Conservation (phyloP, 75 land plant species). For the Cupressus sempervirens region DNA sequence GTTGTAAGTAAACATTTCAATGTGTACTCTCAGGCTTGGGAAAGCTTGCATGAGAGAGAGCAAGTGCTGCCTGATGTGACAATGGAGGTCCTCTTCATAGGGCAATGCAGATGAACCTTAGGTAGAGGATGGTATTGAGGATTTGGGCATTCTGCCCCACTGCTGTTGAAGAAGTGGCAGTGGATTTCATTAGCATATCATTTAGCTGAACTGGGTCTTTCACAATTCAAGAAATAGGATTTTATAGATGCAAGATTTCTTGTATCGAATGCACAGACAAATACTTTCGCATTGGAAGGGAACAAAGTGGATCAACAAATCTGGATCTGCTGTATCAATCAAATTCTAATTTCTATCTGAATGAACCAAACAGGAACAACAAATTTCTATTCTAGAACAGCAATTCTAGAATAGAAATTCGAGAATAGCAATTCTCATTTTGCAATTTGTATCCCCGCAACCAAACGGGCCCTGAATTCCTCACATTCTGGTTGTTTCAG, state of each 20-base stretch:
- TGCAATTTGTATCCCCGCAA: no score
- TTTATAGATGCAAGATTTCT: neutral
- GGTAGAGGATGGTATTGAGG: slow-evolving; percentile 36
- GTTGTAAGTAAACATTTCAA: slow-evolving; percentile 44
- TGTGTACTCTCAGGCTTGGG: slow-evolving; percentile 27
- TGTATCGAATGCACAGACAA: neutral
- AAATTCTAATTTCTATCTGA: no score
- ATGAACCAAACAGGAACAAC: no score
- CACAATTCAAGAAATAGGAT: neutral
- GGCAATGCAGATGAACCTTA: slow-evolving; percentile 42
- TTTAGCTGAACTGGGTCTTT: neutral
- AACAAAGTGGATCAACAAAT: no score
- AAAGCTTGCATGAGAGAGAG: slow-evolving; percentile 40
- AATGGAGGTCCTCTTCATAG: slow-evolving; percentile 51
- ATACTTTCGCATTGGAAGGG: no score
- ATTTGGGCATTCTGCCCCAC: slow-evolving; percentile 22
- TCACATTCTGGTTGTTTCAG: neutral
- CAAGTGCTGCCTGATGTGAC: slow-evolving; percentile 58
- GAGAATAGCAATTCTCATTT: no score
- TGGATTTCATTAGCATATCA: neutral
- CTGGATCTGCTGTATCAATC: no score
- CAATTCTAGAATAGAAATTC: no score
- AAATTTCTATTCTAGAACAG: no score
- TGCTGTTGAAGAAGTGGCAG: neutral
- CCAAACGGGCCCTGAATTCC: neutral